Evolutionary conservation across 768 basidiomycete species (phyloP), one percentile per base, ranked within the genome.

Genomic region (Dendrothele bispora): DNA sequence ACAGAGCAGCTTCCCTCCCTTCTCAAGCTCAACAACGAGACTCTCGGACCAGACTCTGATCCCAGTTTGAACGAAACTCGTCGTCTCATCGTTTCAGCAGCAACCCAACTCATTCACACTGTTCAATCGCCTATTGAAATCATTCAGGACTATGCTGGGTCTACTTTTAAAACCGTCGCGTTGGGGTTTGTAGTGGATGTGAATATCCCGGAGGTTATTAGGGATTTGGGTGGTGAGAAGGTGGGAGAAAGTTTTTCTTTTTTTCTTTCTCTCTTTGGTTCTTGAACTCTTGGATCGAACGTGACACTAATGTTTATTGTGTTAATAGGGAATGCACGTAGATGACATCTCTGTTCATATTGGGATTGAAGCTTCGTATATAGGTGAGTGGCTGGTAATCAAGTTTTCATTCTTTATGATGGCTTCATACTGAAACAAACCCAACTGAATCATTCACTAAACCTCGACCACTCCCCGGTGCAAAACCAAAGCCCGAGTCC

Each of bases 181-280:
- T 47, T 63, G 7, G 59, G 59, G 4, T 50, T 61, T 14, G 53
- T 56, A 10, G 53, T 58, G 5, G 67, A 70, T 18, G 50, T 61
- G 7, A 64, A 71, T 46, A 59, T 71, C 14, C 58, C 60, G 11
- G 69, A 71, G 41, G 67, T 72, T 12, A 49, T 74, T n/a, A n/a
- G n/a, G n/a, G n/a, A n/a, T n/a, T n/a, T n/a, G n/a, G n/a, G n/a
- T n/a, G n/a, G n/a, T n/a, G n/a, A n/a, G 36, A 57, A 60, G 4
- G 64, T 60, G 26, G 65, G 62, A 15, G 68, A 28, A 39, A 59
- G 46, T 56, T n/a, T n/a, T n/a, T n/a, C n/a, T n/a, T n/a, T n/a
- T n/a, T n/a, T n/a, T n/a, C n/a, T n/a, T n/a, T n/a, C n/a, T n/a
- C n/a, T n/a, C n/a, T n/a, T n/a, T n/a, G n/a, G n/a, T n/a, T n/a